Percentiles rank a stretch among this genome's conserved stretches.
phyloP scores from a whole-genome alignment of 2,329 filamentous ascomycete genomes.

The Ascocoryne sarcoides region DNA sequence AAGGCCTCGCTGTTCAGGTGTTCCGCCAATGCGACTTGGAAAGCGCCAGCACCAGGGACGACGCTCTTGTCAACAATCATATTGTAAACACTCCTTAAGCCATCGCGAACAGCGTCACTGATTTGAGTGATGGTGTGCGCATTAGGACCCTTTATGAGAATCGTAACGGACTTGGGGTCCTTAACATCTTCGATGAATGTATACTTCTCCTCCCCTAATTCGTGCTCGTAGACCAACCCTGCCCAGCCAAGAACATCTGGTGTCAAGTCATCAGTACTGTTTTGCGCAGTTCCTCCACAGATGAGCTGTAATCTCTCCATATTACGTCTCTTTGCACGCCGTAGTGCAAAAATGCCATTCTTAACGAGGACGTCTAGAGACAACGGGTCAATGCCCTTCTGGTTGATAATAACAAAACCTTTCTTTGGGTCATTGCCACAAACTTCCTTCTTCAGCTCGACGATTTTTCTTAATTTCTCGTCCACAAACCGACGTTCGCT shows the following conservation, averaged over 20 bases:
- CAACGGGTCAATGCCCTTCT: slow-evolving; percentile 96
- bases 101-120: slow-evolving; percentile 91
- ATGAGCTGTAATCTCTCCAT: slow-evolving; percentile 97
- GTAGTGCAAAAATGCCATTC: slow-evolving; percentile 92
- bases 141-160: slow-evolving; percentile 97
- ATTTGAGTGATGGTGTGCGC: slow-evolving; percentile 94
- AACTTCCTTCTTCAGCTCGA: slow-evolving; percentile 95
- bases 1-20: slow-evolving; percentile 84
- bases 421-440: slow-evolving; percentile 91
- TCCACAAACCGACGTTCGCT: slow-evolving; percentile 94
- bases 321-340: slow-evolving; percentile 93
- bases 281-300: slow-evolving; percentile 84
- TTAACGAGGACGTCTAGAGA: slow-evolving; percentile 94
- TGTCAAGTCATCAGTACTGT: slow-evolving; percentile 88
- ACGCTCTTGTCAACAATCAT: slow-evolving; percentile 98
- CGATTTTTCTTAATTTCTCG: slow-evolving; percentile 92
- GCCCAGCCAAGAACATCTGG: slow-evolving; percentile 92
- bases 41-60: slow-evolving; percentile 87
- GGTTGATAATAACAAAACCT: slow-evolving; percentile 96
- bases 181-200: slow-evolving; percentile 98
- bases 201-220: slow-evolving; percentile 96
- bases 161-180: slow-evolving; percentile 93
- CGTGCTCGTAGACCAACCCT: slow-evolving; percentile 92
- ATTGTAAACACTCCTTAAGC: slow-evolving; percentile 94
- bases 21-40: slow-evolving; percentile 86